A percentile compares a stretch with the other conserved stretches of the same genome.
Evolutionary conservation across 1,139 yeast species (phyloP).

Genomic region (Komagataea norvegica): DNA sequence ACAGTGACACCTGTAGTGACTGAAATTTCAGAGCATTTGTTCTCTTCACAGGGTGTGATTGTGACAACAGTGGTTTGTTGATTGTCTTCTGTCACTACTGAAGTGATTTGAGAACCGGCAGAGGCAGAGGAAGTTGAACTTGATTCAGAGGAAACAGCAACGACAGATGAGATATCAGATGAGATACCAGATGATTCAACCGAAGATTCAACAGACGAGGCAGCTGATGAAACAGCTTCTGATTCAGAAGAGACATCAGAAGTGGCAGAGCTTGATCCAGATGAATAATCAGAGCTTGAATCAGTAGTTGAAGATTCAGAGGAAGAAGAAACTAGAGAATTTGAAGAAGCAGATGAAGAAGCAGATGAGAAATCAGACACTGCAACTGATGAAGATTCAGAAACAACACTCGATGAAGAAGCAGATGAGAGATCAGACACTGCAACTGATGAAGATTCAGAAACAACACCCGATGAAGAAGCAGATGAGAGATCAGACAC

Average conservation of each 20-base stretch:
- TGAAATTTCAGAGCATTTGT: slow-evolving; percentile 14
- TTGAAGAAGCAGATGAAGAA: neutral
- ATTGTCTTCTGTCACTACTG: slow-evolving; percentile 14
- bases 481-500: neutral
- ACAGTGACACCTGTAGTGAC: slow-evolving; percentile 11
- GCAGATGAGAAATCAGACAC: neutral
- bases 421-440: neutral
- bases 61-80: slow-evolving; percentile 2
- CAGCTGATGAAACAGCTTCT: neutral
- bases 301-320: neutral
- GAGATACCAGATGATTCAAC: too few relatives aligned
- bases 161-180: too few relatives aligned
- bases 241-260: neutral
- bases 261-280: too few relatives aligned
- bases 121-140: neutral
- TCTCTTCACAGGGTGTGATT: slow-evolving; percentile 10
- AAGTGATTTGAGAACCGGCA: neutral
- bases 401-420: neutral
- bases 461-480: neutral
- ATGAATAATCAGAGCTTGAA: neutral
- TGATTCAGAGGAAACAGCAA: neutral
- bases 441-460: neutral
- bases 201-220: neutral
- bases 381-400: slow-evolving; percentile 2
- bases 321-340: neutral